Evolutionary conservation across 2,329 filamentous ascomycete species (phyloP), one percentile per base, ranked within the genome.

Genomic region (Aspergillus tamarii): DNA sequence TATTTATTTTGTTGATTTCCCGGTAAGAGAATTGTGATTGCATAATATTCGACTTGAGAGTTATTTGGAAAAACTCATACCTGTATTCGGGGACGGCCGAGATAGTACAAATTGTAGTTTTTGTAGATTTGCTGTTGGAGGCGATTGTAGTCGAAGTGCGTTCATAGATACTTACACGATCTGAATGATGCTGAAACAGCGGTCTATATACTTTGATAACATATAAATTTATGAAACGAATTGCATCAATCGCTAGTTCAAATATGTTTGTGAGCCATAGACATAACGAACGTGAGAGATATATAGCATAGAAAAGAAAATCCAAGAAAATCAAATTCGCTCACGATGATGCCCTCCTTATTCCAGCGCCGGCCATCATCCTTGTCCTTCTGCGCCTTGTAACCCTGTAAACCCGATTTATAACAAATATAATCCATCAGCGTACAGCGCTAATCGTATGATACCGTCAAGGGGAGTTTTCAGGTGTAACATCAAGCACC

Each of bases 341-440:
- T 55, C 52, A 39, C 26, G 32, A 41, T 39, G 32, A 55, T 55
- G 34, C 34, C n/a, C 12, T 21, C 48, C 11, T 2, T 55, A 55
- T 23, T 14, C 32, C 52, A 55, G 52, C 32, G 32, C 52, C 52
- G 36, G 52, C 21, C 32, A 55, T 39, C 52, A 55, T 55, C 34
- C 52, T 36, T 23, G 3, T 26, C 52, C 52, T 32, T 32, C 48
- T 55, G 32, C 52, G 52, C 52, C 52, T 16, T 26, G 19, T 36
- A 55, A 39, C 26, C 52, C 52, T 23, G 52, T 55, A 39, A 39
- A 39, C 16, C 30, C 21, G n/a, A 21, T 26, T 26, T 32, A 39
- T 34, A 55, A 55, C n/a, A 55, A 26, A 55, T 21, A 55, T 39
- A 39, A 39, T 9, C 32, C 32, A 23, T 55, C 32, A 55, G 52